Evolutionary conservation across 2,329 filamentous ascomycete species (phyloP).

Genomic region (Leptographium wingfieldii): DNA sequence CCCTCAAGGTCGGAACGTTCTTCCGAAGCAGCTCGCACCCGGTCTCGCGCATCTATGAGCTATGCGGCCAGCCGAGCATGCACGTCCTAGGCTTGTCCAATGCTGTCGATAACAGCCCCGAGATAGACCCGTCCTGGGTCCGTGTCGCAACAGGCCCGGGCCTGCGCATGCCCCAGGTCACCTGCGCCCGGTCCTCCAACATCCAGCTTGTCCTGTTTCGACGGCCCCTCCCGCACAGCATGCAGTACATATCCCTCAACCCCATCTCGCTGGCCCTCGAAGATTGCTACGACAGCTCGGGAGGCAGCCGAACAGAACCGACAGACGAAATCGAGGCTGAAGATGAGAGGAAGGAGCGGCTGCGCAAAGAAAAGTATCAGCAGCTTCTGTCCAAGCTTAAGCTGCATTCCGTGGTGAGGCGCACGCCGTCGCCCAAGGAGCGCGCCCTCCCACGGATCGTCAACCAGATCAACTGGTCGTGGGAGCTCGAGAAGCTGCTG

Average conservation of each 20-base stretch:
- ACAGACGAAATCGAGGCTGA: constrained; percentile 51
- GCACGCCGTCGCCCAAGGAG: constrained; percentile 69
- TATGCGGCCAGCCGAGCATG: constrained; percentile 73
- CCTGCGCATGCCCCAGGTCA: constrained; percentile 54
- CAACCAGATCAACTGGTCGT: constrained; percentile 92
- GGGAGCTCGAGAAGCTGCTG: constrained; percentile 72
- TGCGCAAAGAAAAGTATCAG: constrained; percentile 45
- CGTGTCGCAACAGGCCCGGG: constrained; percentile 42
- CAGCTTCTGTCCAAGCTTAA: constrained; percentile 75
- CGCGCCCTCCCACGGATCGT: constrained; percentile 67
- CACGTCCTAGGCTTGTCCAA: constrained; percentile 82
- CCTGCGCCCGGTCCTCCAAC: constrained; percentile 56
- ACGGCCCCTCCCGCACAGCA: constrained; percentile 67
- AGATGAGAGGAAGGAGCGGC: constrained; percentile 52
- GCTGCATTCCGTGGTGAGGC: constrained; percentile 72
- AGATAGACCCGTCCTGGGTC: constrained; percentile 59
- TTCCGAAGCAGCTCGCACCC: constrained; percentile 73
- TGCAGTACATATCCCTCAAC: constrained; percentile 91
- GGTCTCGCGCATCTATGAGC: constrained; percentile 64
- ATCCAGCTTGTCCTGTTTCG: constrained; percentile 86
- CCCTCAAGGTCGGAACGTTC: constrained; percentile 70
- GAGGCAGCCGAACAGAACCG: constrained; percentile 19
- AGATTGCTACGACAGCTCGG: constrained; percentile 43
- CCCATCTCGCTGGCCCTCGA: constrained; percentile 80
- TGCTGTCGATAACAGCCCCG: constrained; percentile 27